Percentiles rank a stretch among this genome's conserved stretches.
Evolutionary conservation across 2,329 filamentous ascomycete species (phyloP).

Genomic region (Xylaria hypoxylon): DNA sequence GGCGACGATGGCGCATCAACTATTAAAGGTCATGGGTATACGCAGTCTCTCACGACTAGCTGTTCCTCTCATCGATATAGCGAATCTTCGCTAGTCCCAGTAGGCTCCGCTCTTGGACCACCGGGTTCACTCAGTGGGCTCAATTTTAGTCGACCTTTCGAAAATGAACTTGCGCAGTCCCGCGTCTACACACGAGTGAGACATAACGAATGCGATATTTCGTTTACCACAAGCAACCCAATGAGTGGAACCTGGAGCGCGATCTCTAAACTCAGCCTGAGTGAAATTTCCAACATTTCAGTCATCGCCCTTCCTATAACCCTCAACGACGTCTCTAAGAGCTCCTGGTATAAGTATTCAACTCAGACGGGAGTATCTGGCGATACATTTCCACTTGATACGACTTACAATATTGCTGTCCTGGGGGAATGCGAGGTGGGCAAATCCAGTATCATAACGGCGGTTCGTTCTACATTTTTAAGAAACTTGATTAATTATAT

Average conservation of each 20-base stretch:
- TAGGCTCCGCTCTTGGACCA: neutral
- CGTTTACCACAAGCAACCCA: conserved; percentile 19
- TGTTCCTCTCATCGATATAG: neutral
- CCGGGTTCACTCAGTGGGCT: neutral
- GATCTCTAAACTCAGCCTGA: conserved; percentile 24
- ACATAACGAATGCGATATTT: conserved; percentile 18
- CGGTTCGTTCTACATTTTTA: neutral
- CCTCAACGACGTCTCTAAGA: conserved; percentile 19
- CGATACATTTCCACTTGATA: neutral
- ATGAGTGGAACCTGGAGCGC: conserved; percentile 22
- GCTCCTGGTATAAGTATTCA: conserved; percentile 17
- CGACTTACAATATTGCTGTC: conserved; percentile 10
- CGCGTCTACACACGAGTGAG: conserved; percentile 22
- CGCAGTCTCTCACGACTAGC: too few species aligned
- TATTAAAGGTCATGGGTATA: neutral
- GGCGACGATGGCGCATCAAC: neutral
- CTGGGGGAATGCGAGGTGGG: conserved; percentile 23
- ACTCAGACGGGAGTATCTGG: neutral
- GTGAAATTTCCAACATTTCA: conserved; percentile 29
- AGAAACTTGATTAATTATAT: neutral
- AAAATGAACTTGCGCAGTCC: conserved; percentile 20
- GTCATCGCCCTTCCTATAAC: conserved; percentile 28
- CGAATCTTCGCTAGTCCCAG: neutral
- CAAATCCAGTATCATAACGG: conserved; percentile 22
- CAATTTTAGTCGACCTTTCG: conserved; percentile 7